phyloP scores from a whole-genome alignment of 2,329 filamentous ascomycete genomes.

The Shiraia sp. region DNA sequence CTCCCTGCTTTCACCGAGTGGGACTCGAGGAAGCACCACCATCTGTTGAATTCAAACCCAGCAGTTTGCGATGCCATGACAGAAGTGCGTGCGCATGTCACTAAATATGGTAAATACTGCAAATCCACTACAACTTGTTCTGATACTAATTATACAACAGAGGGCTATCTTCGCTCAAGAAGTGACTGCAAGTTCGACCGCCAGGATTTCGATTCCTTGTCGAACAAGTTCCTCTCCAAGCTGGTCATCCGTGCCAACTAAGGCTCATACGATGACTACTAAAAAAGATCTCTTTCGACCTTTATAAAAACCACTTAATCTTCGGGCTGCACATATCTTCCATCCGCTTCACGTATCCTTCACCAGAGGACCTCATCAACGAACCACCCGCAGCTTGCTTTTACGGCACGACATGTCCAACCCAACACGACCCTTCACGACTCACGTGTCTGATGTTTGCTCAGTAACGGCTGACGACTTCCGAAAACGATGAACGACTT shows the following conservation, averaged over 20 bases:
- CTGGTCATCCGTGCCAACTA: slow-evolving; percentile 94
- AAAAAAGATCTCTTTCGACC: not conserved
- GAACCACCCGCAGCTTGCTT: slow-evolving; percentile 27
- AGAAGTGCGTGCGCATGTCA: slow-evolving; percentile 88
- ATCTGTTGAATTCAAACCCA: slow-evolving; percentile 85
- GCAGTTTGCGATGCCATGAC: slow-evolving; percentile 96
- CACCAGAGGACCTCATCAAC: slow-evolving; percentile 27
- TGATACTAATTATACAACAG: slow-evolving; percentile 60
- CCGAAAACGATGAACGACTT: slow-evolving; percentile 37
- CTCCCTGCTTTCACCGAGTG: slow-evolving; percentile 90
- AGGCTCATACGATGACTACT: slow-evolving; percentile 3
- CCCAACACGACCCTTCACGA: slow-evolving; percentile 28
- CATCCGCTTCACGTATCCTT: slow-evolving; percentile 17
- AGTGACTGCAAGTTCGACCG: slow-evolving; percentile 83
- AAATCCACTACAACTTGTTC: slow-evolving; percentile 5
- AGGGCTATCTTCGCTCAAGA: slow-evolving; percentile 82
- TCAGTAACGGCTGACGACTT: slow-evolving; percentile 39
- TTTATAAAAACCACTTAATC: slow-evolving; percentile 12
- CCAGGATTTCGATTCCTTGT: slow-evolving; percentile 90
- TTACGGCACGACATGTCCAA: slow-evolving; percentile 25
- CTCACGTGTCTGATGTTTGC: slow-evolving; percentile 38
- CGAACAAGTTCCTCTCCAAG: slow-evolving; percentile 96
- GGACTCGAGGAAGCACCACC: slow-evolving; percentile 89
- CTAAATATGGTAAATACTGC: slow-evolving; percentile 79
- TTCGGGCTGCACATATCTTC: slow-evolving; percentile 16